These are phyloP conservation scores for Puccinia novopanici DNA, from an alignment of 1,284 basidiomycete genomes.

Conservation along the genomic window DNA sequence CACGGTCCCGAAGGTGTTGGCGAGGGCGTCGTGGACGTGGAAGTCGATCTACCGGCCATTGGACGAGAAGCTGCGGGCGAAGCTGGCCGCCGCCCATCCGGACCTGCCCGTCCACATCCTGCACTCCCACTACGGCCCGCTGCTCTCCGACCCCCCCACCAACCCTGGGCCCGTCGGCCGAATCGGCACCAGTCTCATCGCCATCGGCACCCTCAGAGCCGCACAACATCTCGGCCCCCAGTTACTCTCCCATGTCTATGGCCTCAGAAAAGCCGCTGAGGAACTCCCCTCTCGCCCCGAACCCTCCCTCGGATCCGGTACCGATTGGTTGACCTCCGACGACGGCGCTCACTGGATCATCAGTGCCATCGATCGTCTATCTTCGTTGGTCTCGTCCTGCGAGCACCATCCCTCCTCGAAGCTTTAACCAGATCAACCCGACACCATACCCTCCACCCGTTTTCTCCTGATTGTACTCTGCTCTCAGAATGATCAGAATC, in stretches of 20 bases:
- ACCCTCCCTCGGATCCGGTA: constrained; percentile 61
- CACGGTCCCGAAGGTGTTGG: neutral
- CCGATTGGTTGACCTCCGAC: constrained; percentile 76
- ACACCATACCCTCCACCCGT: too few species aligned
- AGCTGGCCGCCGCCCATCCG: constrained; percentile 75
- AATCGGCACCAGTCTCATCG: constrained; percentile 81
- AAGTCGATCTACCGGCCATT: constrained; percentile 88
- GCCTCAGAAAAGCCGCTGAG: constrained; percentile 74
- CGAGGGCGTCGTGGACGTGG: constrained; percentile 64
- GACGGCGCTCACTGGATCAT: constrained; percentile 91
- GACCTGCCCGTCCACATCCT: constrained; percentile 83
- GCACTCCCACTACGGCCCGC: constrained; percentile 79
- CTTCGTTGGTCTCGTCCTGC: constrained; percentile 35
- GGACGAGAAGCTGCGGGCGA: constrained; percentile 81
- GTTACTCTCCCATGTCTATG: constrained; percentile 86
- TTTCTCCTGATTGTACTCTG: too few species aligned
- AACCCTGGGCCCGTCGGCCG: constrained; percentile 71
- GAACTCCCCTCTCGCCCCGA: constrained; percentile 63
- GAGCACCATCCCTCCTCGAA: constrained; percentile 11
- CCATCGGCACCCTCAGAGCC: constrained; percentile 84
- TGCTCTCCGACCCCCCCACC: constrained; percentile 72
- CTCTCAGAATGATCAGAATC: too few species aligned
- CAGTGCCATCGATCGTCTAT: constrained; percentile 70
- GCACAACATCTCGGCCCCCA: constrained; percentile 88
- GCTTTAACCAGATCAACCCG: neutral